Base-by-base conservation (phyloP, 2,329 filamentous ascomycete genomes). In the Arthrobotrys iridis region DNA sequence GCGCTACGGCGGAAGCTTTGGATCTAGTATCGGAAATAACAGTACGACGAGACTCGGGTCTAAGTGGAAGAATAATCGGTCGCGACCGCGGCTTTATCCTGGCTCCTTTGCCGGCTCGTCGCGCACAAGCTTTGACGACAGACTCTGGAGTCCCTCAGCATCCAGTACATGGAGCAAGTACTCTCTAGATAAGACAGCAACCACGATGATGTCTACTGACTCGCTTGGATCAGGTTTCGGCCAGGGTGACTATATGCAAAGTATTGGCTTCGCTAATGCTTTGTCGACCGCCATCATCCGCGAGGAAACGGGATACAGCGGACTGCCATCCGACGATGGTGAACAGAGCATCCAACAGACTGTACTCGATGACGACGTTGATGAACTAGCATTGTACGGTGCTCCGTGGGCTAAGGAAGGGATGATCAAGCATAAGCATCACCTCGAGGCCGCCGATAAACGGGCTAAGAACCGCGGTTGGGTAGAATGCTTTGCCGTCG, bases 381-480 rank as follows among this genome's bases (percentile, higher is more conserved):
- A 99, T 80, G 93, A 91, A 0, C 86, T 99, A 10, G 93, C 96
- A 80, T 88, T 99, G 40, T 89, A 91, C 8, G 95, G 95, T 22
- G 92, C 95, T n/a, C 95, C 95, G 0, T 99, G 95, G 95, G 90
- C 96, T 26, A 99, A 99, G 83, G 95, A 99, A 83, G 95, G 95
- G 77, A 92, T 96, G 79, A 85, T 98, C 18, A 94, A 94, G 78
- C 94, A 99, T 84, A 98, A 98, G 83, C 94, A 97, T 81, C 94
- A 98, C 80, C 86, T 98, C 2, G 94, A 98, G 81, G 89, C 92
- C 3, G 86, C 93, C 35, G 93, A 96, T 78, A 97, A 95, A 84
- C 92, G 93, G 81, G 91, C 93, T 76, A 97, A 94, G 83, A 94
- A 98, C 79, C 88, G 95, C 40, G 94, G 93, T 79, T 99, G 95